Conservation (phyloP, 1,284 basidiomycete species). For the Leccinum fallax region DNA sequence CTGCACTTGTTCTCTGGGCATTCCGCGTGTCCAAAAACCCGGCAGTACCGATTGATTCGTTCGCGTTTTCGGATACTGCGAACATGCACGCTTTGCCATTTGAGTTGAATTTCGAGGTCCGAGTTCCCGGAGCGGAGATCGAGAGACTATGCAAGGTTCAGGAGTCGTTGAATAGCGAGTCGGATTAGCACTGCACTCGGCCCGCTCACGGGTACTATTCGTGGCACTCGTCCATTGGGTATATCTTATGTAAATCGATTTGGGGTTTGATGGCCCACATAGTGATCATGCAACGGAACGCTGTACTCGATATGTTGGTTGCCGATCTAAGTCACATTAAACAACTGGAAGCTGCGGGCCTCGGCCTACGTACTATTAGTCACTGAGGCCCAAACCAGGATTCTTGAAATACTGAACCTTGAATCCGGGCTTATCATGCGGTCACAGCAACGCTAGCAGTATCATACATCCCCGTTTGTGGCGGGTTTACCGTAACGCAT, state of each 20-base stretch:
- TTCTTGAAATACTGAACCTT: neutral
- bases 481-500: neutral
- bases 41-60: slow-evolving; percentile 23
- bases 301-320: neutral
- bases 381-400: neutral
- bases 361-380: too few relatives aligned
- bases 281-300: neutral
- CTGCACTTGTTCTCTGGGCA: slow-evolving; percentile 29
- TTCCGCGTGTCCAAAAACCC: slow-evolving; percentile 27
- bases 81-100: slow-evolving; percentile 19
- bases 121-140: slow-evolving; percentile 6
- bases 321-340: neutral
- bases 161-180: neutral
- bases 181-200: neutral
- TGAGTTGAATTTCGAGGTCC: slow-evolving; percentile 18
- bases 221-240: neutral
- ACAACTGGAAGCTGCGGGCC: too few relatives aligned
- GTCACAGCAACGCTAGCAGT: too few relatives aligned
- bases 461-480: neutral
- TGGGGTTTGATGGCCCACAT: neutral
- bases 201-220: neutral
- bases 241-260: neutral
- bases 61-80: slow-evolving; percentile 22
- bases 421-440: neutral
- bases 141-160: slow-evolving; percentile 11